These are phyloP conservation scores for Candida anutae DNA, from an alignment of 1,139 yeast species.

Conservation along the genomic window DNA sequence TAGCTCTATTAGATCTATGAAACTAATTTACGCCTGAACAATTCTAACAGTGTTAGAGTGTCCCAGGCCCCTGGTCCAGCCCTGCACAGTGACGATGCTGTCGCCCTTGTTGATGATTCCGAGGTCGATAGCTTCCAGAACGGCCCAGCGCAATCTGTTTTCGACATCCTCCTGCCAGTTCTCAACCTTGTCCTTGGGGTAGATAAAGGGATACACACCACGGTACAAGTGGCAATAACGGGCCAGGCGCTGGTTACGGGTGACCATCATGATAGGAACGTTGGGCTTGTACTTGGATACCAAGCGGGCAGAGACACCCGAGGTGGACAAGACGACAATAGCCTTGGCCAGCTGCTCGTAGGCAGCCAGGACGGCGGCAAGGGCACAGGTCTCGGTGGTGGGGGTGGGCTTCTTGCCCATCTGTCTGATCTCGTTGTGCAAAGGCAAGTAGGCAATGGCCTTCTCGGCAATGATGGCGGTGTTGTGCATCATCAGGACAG, in stretches of 20 bases:
- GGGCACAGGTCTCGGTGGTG: slow-evolving; percentile 94
- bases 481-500: slow-evolving; percentile 98
- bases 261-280: slow-evolving; percentile 96
- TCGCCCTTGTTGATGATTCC: slow-evolving; percentile 87
- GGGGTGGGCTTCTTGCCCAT: slow-evolving; percentile 85
- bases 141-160: slow-evolving; percentile 90
- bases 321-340: slow-evolving; percentile 88
- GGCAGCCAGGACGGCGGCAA: slow-evolving; percentile 93
- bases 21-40: slow-evolving; percentile 39
- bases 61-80: slow-evolving; percentile 98
- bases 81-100: slow-evolving; percentile 90
- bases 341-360: slow-evolving; percentile 97
- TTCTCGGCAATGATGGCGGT: slow-evolving; percentile 95
- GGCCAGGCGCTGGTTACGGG: slow-evolving; percentile 89
- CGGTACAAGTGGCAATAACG: slow-evolving; percentile 94
- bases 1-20: too few species aligned
- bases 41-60: slow-evolving; percentile 96
- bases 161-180: slow-evolving; percentile 98
- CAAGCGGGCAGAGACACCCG: slow-evolving; percentile 93
- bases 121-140: slow-evolving; percentile 79
- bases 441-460: slow-evolving; percentile 84
- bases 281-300: slow-evolving; percentile 96
- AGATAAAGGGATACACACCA: slow-evolving; percentile 97
- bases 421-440: slow-evolving; percentile 83
- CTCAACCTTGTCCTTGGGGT: slow-evolving; percentile 55